Evolutionary conservation across 441 rosid genomes (phyloP), one percentile per base, ranked within the genome.

Genomic region (Euphorbia corollata): DNA sequence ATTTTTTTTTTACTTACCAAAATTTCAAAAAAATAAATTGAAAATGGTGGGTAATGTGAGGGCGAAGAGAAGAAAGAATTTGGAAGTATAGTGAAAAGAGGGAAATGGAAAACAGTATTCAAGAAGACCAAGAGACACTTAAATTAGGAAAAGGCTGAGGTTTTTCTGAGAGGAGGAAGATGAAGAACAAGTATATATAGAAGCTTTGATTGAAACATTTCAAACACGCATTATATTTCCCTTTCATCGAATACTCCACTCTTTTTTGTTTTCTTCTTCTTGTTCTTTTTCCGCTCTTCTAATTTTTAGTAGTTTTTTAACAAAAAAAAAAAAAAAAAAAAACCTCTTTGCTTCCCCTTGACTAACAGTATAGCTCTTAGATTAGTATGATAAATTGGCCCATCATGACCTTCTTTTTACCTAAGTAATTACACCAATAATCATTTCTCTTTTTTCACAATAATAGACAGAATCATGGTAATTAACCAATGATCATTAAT

Each of bases 71-170:
- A 53, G 18, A 39, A 57, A 65, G 38, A 20, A 68, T 2, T 71
- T 73, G 72, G 65, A 70, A 38, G 32, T 27, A 27, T 68, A 68
- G 76, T 39, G 72, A 68, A 56, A 63, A 51, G 22, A 61, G 73
- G 71, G 60, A 75, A 69, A 72, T 72, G 61, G 72, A 71, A 78
- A 69, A 60, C 36, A 71, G 57, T 69, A 38, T 74, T 72, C 76
- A 67, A 71, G 79, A 73, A 50, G 64, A 22, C 47, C 72, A 72
- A 74, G 76, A 75, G 80, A 74, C 73, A 79, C 86, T 80, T 78
- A 73, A 82, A 82, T 85, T 80, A 71, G 87, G 87, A 83, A 83
- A 81, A 82, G 72, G 83, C 86, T 73, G 78, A 83, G 86, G 86
- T 83, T 83, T 78, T 79, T 79, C 72, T 77, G 69, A 73, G 78